Evolutionary conservation across 768 basidiomycete species (phyloP).

Genomic region (Tulasnella calospora): DNA sequence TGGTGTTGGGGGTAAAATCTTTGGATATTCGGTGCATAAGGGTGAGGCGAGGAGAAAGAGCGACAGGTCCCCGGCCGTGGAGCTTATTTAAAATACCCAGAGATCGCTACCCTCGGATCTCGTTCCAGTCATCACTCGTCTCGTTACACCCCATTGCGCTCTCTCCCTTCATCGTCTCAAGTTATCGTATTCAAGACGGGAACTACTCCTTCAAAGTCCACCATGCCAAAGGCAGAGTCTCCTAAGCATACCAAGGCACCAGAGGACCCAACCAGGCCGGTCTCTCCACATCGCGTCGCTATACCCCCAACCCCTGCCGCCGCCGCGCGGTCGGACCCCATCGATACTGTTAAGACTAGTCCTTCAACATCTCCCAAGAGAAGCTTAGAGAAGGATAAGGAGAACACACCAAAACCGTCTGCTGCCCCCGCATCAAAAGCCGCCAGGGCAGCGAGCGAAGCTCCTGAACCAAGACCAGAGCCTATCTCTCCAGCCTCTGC

Average conservation of each 20-base stretch:
- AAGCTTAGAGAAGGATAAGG: not conserved
- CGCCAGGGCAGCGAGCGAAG: not conserved
- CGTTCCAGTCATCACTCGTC: conserved; percentile 5
- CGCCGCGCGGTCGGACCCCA: not conserved
- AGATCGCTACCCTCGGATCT: not conserved
- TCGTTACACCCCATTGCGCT: not conserved
- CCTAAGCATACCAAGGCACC: not conserved
- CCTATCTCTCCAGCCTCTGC: not conserved
- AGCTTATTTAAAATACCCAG: conserved; percentile 10
- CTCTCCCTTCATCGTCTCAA: not conserved
- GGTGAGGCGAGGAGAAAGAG: not conserved
- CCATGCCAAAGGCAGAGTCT: conserved; percentile 14
- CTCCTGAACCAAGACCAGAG: not conserved
- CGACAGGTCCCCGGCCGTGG: not conserved
- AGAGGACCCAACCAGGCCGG: not conserved
- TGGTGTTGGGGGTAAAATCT: conserved; percentile 1
- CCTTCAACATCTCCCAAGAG: conserved; percentile 4
- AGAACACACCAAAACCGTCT: not conserved
- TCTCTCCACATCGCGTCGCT: conserved; percentile 9
- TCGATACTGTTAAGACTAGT: not conserved
- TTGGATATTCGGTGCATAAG: conserved; percentile 4
- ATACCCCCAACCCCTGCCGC: conserved; percentile 16
- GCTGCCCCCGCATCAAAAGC: not conserved
- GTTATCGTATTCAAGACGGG: not conserved
- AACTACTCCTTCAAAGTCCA: not conserved